Evolutionary conservation across 495 filamentous ascomycete species (phyloP), one percentile per base, ranked within the genome.

Genomic region (Penicillium tannophilum): DNA sequence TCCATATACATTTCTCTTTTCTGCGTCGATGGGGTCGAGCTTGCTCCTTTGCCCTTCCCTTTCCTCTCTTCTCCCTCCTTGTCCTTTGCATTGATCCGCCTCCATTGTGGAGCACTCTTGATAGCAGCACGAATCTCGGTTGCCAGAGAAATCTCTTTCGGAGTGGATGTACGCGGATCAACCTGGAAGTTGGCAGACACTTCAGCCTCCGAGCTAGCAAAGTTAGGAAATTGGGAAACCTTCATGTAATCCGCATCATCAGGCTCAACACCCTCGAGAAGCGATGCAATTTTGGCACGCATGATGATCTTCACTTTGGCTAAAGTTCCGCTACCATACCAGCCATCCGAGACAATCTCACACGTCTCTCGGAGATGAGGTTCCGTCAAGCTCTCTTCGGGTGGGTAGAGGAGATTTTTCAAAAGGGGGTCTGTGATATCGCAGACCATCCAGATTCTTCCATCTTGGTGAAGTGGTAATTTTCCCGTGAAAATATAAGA

Each of bases 371-470:
- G 58, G 2, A 60, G 4, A 28, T 49, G 33, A 3, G 43, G 43
- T 7, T 36, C 41, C 0, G 23, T 9, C 14, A 47, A 26, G 24
- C 19, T 19, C 9, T 48, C 23, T 5, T 61, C 48, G 19, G 57
- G 44, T 31, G 65, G 68, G 51, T 69, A 73, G 47, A 76, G 56
- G 17, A 73, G 47, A 0, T 45, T 28, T 30, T 24, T 20, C 3
- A 73, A 61, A 57, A 61, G 68, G 57, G 62, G 19, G 93, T 97
- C 93, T 0, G 83, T 86, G 56, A 98, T 88, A 70, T 98, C 94
- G 74, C 93, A 95, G 31, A 93, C 80, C 78, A 97, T 94, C 88
- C 91, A 98, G 56, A 92, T 85, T 47, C 92, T 90, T 2, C 92
- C 92, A 65, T 94, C 91, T 6, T 78, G 75, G 10, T 81, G 80